phyloP scores from a whole-genome alignment of 2,329 filamentous ascomycete species.

The Xylariaceae sp. region DNA sequence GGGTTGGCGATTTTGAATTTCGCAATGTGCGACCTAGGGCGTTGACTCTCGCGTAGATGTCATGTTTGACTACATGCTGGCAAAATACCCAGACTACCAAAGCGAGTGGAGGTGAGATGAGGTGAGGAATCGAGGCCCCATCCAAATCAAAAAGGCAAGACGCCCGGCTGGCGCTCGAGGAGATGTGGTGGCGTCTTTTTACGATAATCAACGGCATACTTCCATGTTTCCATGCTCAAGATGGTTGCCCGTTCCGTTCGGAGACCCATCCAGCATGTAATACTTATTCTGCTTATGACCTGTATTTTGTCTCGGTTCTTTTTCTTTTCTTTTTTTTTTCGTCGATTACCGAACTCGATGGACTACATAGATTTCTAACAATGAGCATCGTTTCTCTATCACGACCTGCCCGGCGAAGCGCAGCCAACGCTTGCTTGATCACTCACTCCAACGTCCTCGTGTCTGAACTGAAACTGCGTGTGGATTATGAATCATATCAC shows the following conservation, averaged over 20 bases:
- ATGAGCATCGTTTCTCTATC: constrained; percentile 21
- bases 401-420: not conserved
- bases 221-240: constrained; percentile 25
- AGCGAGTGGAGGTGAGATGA: constrained; percentile 2
- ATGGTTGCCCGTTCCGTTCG: constrained; percentile 22
- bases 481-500: too few species aligned
- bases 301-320: constrained; percentile 35
- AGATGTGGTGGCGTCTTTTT: constrained; percentile 23
- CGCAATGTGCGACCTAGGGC: constrained; percentile 18
- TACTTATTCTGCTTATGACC: constrained; percentile 39
- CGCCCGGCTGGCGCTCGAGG: constrained; percentile 18
- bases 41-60: constrained; percentile 18
- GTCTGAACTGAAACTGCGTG: not conserved
- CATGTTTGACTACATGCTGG: constrained; percentile 20
- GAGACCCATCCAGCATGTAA: constrained; percentile 44
- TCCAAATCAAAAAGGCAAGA: constrained; percentile 18
- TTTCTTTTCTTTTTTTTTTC: constrained; percentile 2
- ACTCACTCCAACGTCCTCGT: not conserved
- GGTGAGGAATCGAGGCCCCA: constrained; percentile 13
- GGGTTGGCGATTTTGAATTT: constrained; percentile 24
- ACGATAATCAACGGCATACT: constrained; percentile 33
- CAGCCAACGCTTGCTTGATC: not conserved
- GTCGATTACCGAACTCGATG: constrained; percentile 28
- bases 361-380: constrained; percentile 10
- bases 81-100: constrained; percentile 16